phyloP scores from a whole-genome alignment of 2,329 filamentous ascomycete genomes.

The Chrysosporium queenslandicum region DNA sequence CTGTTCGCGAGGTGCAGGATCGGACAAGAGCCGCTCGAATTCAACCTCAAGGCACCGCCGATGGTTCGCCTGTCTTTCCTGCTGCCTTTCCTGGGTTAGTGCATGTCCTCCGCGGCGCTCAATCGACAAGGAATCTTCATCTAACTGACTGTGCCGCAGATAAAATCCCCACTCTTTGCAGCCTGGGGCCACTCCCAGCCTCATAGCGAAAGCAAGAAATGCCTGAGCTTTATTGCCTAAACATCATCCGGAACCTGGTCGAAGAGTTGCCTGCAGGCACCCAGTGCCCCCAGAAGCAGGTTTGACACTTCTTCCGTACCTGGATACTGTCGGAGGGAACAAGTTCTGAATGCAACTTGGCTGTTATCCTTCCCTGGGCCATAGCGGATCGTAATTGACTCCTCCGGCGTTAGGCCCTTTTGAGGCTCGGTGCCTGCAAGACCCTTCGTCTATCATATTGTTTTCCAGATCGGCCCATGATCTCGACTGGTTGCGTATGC shows the following conservation, averaged over 20 bases:
- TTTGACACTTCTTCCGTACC: neutral
- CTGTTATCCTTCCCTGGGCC: neutral
- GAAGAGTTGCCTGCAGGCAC: neutral
- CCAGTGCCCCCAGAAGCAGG: neutral
- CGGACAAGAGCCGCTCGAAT: neutral
- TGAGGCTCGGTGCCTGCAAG: neutral
- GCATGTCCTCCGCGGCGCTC: neutral
- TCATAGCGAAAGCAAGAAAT: neutral
- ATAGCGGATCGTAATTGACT: neutral
- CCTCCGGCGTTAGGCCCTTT: neutral
- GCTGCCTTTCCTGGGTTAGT: too few species aligned
- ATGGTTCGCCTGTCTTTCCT: neutral
- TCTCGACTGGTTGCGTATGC: neutral
- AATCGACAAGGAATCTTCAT: neutral
- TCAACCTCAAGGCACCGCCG: neutral
- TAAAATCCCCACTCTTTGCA: neutral
- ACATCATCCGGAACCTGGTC: neutral
- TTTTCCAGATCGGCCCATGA: neutral
- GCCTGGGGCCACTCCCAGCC: neutral
- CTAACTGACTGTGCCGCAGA: constrained; percentile 6
- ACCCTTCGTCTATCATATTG: neutral
- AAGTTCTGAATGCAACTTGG: neutral
- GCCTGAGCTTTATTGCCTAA: neutral
- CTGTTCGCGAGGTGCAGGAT: neutral
- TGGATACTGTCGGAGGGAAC: neutral